Evolutionary conservation across 2,329 filamentous ascomycete species (phyloP), one percentile per base, ranked within the genome.

Genomic region (Ophiocordyceps australis): DNA sequence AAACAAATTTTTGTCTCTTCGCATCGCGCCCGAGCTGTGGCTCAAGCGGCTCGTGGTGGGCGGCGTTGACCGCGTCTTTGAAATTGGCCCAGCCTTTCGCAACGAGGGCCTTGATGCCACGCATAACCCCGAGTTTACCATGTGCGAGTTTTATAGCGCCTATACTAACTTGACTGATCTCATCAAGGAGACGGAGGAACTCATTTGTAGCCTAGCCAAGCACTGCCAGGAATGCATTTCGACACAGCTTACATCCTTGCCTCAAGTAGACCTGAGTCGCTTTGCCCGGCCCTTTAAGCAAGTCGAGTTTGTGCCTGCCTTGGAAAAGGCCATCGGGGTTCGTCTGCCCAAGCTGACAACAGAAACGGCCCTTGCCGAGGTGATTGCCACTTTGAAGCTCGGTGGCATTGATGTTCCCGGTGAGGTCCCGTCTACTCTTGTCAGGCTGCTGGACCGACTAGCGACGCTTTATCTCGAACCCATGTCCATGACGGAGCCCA

Each of bases 111-210:
- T 93, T 19, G 85, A 94, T 47, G 67, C 66, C 17, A 93, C 82
- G 0, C 89, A 98, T 47, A 98, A 98, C 43, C 86, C 89, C 1
- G 89, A 98, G 45, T 98, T 95, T 52, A 89, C 80, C 23, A 95
- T 81, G 32, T 95, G 86, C 57, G 89, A 98, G 52, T 95, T 93
- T 53, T 98, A 98, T 52, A 74, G 78, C 32, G 75, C 85, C 3
- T 91, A 85, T 41, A 72, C 76, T 32, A 78, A 75, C 35, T 62
- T 94, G 0, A 56, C 72, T 19, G 68, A 79, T 22, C 56, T 95
- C 26, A 83, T 92, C 42, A 45, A 50, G 13, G 68, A 73, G 44
- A 95, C 86, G 1, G 78, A 89, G 46, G 55, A 62, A 10, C 51
- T 95, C 24, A 50, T 94, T 17, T 55, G 46, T 18, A 59, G 64